A percentile compares a stretch with the other conserved stretches of the same genome.
These are phyloP conservation scores for Aspergillus sp. DNA, from an alignment of 2,329 filamentous ascomycete genomes.

Conservation along the genomic window DNA sequence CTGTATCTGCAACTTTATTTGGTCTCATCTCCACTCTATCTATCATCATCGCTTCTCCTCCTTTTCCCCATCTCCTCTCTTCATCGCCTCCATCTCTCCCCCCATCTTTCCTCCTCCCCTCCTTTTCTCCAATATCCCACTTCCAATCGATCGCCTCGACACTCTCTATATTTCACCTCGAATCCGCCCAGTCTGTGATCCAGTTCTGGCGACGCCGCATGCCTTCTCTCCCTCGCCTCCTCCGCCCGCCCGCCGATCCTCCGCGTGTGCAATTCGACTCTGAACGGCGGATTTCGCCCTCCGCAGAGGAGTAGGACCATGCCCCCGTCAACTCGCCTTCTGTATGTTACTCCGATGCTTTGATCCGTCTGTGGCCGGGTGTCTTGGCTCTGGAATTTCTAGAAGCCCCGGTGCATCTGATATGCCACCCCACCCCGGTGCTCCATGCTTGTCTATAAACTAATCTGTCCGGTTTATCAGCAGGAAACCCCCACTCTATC, in stretches of 20 bases:
- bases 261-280: not conserved
- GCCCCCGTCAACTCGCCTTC: conserved; percentile 42
- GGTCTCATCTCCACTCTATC: not conserved
- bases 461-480: conserved; percentile 11
- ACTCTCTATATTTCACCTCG: not conserved
- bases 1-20: not conserved
- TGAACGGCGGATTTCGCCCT: conserved; percentile 2
- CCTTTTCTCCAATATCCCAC: not conserved
- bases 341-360: conserved; percentile 24
- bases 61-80: too few relatives aligned
- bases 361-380: too few relatives aligned
- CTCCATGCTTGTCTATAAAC: conserved; percentile 2
- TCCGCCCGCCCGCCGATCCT: not conserved
- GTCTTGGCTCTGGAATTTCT: too few relatives aligned
- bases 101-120: not conserved
- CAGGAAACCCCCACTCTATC: conserved; percentile 22
- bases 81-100: not conserved
- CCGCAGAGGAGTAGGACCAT: conserved; percentile 19
- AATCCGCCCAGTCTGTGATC: too few relatives aligned
- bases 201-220: not conserved
- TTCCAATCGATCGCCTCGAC: not conserved
- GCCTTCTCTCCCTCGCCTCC: not conserved
- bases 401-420: too few relatives aligned
- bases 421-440: too few relatives aligned
- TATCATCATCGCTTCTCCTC: too few relatives aligned